Evolutionary conservation across 2,329 filamentous ascomycete genomes (phyloP), one percentile per base, ranked within the genome.

Genomic region (Colletotrichum liaoningense): DNA sequence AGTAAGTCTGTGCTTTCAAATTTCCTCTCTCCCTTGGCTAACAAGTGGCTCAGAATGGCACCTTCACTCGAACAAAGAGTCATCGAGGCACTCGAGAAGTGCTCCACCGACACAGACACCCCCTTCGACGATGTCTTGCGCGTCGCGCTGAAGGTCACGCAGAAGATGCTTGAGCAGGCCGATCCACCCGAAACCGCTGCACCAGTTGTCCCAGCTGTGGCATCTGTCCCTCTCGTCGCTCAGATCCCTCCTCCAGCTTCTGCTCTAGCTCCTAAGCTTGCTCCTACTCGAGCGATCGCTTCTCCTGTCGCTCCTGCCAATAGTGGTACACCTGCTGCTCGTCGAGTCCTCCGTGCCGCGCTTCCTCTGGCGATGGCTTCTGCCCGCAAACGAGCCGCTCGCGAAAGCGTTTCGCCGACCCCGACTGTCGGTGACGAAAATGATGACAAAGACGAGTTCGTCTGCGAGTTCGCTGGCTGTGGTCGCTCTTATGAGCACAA

Each of bases 181-280:
- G 60, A 63, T 19, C 46, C 60, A 2, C 19, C n/a, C 3, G 46
- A 11, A 0, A 14, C 1, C 3, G 12, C n/a, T n/a, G n/a, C n/a
- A n/a, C 12, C 28, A 14, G 3, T 2, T 0, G 12, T 1, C 1
- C 6, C 22, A 22, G 42, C n/a, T 28, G 14, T 2, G n/a, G 11
- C n/a, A 6, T 1, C 12, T 1, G n/a, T n/a, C 19, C 11, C 11
- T 6, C 19, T 14, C 19, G 2, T 49, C 4, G 42, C 19, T 49
- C 42, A 49, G 19, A n/a, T n/a, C 4, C 7, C 16, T 49, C 16
- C 19, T n/a, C 42, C 19, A 8, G 26, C n/a, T n/a, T n/a, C n/a
- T n/a, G n/a, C n/a, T n/a, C n/a, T n/a, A n/a, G n/a, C n/a, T n/a
- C n/a, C n/a, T n/a, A n/a, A n/a, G n/a, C n/a, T n/a, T n/a, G n/a